Conservation (phyloP, 495 filamentous ascomycete species). For the Tuber aestivum region DNA sequence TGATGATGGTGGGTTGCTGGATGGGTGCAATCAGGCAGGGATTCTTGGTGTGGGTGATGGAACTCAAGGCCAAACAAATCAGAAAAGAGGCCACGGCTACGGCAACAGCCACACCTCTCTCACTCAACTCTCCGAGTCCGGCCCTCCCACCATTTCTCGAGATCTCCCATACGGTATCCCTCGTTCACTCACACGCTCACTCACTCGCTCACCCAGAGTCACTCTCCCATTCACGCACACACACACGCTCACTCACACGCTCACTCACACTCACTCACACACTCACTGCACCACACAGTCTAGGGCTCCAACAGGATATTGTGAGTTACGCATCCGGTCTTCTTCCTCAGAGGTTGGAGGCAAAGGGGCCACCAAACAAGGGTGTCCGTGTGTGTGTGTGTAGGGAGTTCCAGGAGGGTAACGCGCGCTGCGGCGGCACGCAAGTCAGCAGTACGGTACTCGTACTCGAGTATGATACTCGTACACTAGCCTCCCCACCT, state of each 20-base stretch:
- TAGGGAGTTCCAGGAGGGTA: conserved; percentile 10
- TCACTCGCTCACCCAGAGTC: not conserved
- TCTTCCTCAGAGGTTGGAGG: not conserved
- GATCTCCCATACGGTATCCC: not conserved
- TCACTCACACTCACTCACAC: no score
- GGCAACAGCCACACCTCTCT: conserved; percentile 16
- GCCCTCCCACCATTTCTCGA: not conserved
- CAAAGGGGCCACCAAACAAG: not conserved
- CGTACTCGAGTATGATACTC: no score
- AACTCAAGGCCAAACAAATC: conserved; percentile 15
- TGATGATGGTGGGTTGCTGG: conserved; percentile 1
- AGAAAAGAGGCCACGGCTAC: conserved; percentile 39
- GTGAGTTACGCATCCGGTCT: conserved; percentile 32
- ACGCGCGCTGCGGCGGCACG: conserved; percentile 16
- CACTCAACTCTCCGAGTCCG: not conserved
- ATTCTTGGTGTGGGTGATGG: not conserved
- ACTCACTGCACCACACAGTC: conserved; percentile 15
- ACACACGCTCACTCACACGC: no score
- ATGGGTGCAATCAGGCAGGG: conserved; percentile 15
- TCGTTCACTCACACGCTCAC: not conserved
- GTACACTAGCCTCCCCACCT: conserved; percentile 21
- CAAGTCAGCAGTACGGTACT: conserved; percentile 39
- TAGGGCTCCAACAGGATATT: conserved; percentile 5
- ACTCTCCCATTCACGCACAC: conserved; percentile 10
- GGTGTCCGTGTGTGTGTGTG: no score